Base-by-base conservation (phyloP, 2,329 filamentous ascomycete genomes). In the Neonectria hederae region DNA sequence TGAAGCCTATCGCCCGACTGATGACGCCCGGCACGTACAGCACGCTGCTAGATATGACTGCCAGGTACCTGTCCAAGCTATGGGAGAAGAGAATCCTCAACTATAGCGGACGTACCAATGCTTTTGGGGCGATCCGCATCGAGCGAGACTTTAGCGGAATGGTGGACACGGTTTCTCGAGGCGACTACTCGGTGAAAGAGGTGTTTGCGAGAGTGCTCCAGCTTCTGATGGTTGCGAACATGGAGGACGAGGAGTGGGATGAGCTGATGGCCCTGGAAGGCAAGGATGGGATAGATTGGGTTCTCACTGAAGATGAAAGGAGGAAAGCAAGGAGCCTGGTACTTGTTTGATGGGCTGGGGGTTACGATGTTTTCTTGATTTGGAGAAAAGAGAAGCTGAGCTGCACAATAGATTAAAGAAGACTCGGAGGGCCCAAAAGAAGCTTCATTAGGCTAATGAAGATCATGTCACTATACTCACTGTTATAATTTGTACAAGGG, bases 231-330 rank as follows among this genome's bases (percentile, higher is more conserved):
- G 88, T 97, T 17, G 89, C 95, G 76, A 95, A 94, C 71, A 97
- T 97, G 93, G 94, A 97, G 76, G 92, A 96, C 35, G 94, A 97
- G 62, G 95, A 97, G 79, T 97, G 94, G 92, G 92, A 95, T 52
- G 93, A 96, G 78, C 79, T 94, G 42, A 74, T 78, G 7, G 80
- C 84, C 43, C 63, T 76, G 24, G 79, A 83, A 32, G 84, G 81
- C 38, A 86, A 89, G 13, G 89, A 87, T 54, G 91, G 87, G 11
- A 88, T 96, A 74, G 84, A 86, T 54, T 94, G 91, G 91, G 86
- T 90, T 49, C 72, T 94, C 67, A 90, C 85, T 63, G 84, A 85
- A 45, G 92, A 94, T 62, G 94, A 97, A 81, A 88, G 91, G 76
- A 84, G 83, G 69, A 87, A 88, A 73, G 92, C 92, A 10, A 87